Conservation (phyloP, 2,329 filamentous ascomycete genomes). For the Fusarium citri region DNA sequence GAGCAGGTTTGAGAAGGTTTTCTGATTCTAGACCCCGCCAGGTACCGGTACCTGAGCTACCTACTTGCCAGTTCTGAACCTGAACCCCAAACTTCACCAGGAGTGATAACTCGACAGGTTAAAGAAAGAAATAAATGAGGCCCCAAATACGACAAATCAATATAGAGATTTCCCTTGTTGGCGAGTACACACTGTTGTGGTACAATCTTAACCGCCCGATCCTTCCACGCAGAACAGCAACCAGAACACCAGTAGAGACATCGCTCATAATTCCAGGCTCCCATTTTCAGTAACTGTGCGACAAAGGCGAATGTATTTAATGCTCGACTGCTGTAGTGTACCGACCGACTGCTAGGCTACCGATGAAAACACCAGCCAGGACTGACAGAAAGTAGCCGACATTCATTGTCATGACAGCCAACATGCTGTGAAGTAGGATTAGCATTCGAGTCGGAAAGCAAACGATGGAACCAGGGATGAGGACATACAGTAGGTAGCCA, state of each 20-base stretch:
- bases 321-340: slow-evolving; percentile 67
- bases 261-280: background rate
- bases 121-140: background rate
- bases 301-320: slow-evolving; percentile 14
- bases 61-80: slow-evolving; percentile 4
- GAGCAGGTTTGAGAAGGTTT: slow-evolving; percentile 67
- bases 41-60: slow-evolving; percentile 53
- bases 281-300: background rate
- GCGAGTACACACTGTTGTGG: no score
- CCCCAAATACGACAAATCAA: background rate
- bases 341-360: slow-evolving; percentile 82
- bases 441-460: background rate
- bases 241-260: slow-evolving; percentile 1
- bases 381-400: slow-evolving; percentile 86
- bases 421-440: slow-evolving; percentile 72
- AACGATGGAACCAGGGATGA: background rate
- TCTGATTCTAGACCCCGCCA: slow-evolving; percentile 33
- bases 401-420: slow-evolving; percentile 92
- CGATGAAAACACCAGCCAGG: slow-evolving; percentile 84
- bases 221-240: background rate
- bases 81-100: background rate
- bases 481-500: slow-evolving; percentile 85
- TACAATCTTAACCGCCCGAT: background rate
- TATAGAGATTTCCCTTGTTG: background rate
- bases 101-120: background rate